Percentiles rank a stretch among this genome's conserved stretches.
phyloP scores from a whole-genome alignment of 2,329 filamentous ascomycete genomes.

The Aquanectria penicillioides region DNA sequence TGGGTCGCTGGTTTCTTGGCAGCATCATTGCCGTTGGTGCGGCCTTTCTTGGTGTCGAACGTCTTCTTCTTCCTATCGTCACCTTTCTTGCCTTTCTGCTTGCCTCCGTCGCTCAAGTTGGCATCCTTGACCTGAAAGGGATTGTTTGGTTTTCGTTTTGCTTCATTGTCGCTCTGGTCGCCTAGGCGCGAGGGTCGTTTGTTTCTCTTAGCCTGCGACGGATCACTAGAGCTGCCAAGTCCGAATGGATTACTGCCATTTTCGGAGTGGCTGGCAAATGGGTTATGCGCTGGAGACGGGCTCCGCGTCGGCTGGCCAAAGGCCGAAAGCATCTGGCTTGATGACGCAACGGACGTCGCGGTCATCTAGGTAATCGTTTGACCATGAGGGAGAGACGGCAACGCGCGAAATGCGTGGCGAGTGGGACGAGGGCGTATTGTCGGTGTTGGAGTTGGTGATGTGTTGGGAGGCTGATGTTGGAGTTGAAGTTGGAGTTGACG shows the following conservation, averaged over 20 bases:
- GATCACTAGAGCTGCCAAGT: slow-evolving; percentile 43
- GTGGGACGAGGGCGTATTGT: slow-evolving; percentile 25
- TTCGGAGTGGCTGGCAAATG: slow-evolving; percentile 45
- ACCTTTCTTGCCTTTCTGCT: slow-evolving; percentile 34
- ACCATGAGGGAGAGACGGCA: slow-evolving; percentile 44
- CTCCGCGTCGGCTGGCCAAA: slow-evolving; percentile 49
- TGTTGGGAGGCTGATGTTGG: too few species aligned
- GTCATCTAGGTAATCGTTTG: slow-evolving; percentile 47
- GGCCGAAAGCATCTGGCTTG: slow-evolving; percentile 51
- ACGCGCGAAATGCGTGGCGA: slow-evolving; percentile 27
- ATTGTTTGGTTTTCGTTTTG: slow-evolving; percentile 39
- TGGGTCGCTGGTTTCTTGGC: slow-evolving; percentile 27
- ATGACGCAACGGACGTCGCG: slow-evolving; percentile 54
- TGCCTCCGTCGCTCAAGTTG: slow-evolving; percentile 39
- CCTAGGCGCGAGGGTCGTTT: slow-evolving; percentile 37
- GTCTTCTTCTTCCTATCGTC: slow-evolving; percentile 41
- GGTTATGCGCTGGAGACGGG: slow-evolving; percentile 48
- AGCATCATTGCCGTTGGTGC: slow-evolving; percentile 15
- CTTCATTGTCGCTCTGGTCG: slow-evolving; percentile 42
- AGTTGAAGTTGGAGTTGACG: not conserved
- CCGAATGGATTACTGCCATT: slow-evolving; percentile 44
- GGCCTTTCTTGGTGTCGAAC: slow-evolving; percentile 30
- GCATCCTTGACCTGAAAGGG: slow-evolving; percentile 41
- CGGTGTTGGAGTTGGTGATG: slow-evolving; percentile 20
- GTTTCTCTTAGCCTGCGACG: slow-evolving; percentile 40